Conservation (phyloP, 2,329 filamentous ascomycete genomes). For the Biscogniauxia sp. region DNA sequence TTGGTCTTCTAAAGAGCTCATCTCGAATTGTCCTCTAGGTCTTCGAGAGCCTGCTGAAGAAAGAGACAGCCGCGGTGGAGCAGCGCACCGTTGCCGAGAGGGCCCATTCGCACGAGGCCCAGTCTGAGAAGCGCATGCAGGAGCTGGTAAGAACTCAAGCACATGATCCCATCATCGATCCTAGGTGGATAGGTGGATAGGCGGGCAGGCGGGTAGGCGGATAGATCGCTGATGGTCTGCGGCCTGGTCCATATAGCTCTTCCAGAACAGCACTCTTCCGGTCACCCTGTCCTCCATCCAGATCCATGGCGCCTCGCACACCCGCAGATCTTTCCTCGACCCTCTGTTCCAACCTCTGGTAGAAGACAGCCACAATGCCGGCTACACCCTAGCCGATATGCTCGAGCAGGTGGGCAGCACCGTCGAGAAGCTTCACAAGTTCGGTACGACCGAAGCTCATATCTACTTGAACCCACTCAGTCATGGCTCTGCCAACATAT, state of each 20-base stretch:
- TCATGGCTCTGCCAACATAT: not conserved
- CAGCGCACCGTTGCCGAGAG: slow-evolving; percentile 25
- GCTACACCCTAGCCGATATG: slow-evolving; percentile 78
- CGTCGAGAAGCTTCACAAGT: slow-evolving; percentile 62
- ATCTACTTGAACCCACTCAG: not conserved
- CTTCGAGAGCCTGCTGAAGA: slow-evolving; percentile 31
- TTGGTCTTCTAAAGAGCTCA: not conserved
- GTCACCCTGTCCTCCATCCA: slow-evolving; percentile 84
- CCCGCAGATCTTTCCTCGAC: slow-evolving; percentile 80
- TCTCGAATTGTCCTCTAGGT: slow-evolving; percentile 17
- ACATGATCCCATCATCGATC: slow-evolving; percentile 4
- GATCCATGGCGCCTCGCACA: slow-evolving; percentile 78
- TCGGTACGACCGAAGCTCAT: slow-evolving; percentile 57
- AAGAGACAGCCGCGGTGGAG: slow-evolving; percentile 29
- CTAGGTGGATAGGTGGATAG: no score
- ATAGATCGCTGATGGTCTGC: not conserved
- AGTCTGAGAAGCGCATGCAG: slow-evolving; percentile 60
- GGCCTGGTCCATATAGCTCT: slow-evolving; percentile 51
- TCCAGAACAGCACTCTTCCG: slow-evolving; percentile 80
- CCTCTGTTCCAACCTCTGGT: slow-evolving; percentile 77
- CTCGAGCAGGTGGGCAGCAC: slow-evolving; percentile 41
- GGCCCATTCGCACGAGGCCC: slow-evolving; percentile 35
- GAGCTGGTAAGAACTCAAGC: slow-evolving; percentile 54
- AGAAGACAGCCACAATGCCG: slow-evolving; percentile 60
- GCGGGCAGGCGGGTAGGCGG: no score